Evolutionary conservation across 768 basidiomycete genomes (phyloP).

Genomic region (Chalciporus pseudorubinellus): DNA sequence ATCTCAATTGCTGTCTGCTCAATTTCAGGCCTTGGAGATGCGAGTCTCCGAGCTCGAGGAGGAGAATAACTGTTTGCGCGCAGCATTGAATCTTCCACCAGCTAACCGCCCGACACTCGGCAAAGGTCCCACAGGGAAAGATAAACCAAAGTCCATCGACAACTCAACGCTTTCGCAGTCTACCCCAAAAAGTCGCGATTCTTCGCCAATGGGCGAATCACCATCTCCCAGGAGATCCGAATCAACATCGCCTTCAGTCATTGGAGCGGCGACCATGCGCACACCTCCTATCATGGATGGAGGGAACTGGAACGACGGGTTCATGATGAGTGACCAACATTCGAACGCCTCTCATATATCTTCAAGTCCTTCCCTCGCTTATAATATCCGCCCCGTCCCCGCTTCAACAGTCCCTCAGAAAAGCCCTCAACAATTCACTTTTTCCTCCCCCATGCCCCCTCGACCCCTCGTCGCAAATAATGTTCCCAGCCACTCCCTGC

Average conservation of each 20-base stretch:
- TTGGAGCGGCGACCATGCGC: conserved; percentile 28
- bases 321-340: conserved; percentile 50
- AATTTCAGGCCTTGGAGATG: conserved; percentile 69
- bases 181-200: conserved; percentile 56
- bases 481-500: conserved; percentile 38
- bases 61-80: conserved; percentile 74
- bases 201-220: conserved; percentile 60
- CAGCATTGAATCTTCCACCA: conserved; percentile 69
- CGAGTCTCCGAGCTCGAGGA: conserved; percentile 81
- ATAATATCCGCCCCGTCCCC: conserved; percentile 44
- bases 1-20: conserved; percentile 30
- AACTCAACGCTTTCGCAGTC: conserved; percentile 31
- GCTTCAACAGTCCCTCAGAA: conserved; percentile 45
- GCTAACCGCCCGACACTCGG: conserved; percentile 71
- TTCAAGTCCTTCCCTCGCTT: conserved; percentile 41
- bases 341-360: conserved; percentile 33
- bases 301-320: conserved; percentile 53
- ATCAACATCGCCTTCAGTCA: conserved; percentile 34
- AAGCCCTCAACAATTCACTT: conserved; percentile 45
- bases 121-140: conserved; percentile 85
- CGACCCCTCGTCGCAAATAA: conserved; percentile 42
- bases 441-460: conserved; percentile 40
- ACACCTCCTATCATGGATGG: conserved; percentile 49
- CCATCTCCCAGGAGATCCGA: conserved; percentile 42
- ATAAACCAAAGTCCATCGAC: conserved; percentile 63